These are phyloP conservation scores for Lentinus brumalis DNA, from an alignment of 768 basidiomycete species.

Conservation along the genomic window DNA sequence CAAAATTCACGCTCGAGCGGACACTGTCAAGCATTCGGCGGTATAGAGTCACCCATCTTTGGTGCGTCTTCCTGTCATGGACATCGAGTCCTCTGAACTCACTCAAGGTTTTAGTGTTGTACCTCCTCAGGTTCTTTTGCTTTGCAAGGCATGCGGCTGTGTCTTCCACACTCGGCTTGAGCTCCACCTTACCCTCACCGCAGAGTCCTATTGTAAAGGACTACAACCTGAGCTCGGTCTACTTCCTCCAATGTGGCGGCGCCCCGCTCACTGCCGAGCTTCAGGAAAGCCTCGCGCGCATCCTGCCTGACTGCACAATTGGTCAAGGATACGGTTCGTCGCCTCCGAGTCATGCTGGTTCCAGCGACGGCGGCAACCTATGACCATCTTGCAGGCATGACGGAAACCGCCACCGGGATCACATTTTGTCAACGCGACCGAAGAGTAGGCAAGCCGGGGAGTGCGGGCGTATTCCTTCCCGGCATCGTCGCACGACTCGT, in stretches of 20 bases:
- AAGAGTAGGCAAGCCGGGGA: conserved; percentile 51
- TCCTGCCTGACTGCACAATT: conserved; percentile 25
- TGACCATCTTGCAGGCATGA: conserved; percentile 34
- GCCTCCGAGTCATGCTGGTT: too few species aligned
- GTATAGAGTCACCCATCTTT: conserved; percentile 58
- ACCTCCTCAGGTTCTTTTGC: conserved; percentile 55
- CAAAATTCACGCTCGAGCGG: conserved; percentile 60
- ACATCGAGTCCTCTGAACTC: not conserved
- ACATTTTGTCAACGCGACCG: conserved; percentile 45
- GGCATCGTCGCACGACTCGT: conserved; percentile 59
- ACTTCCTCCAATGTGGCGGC: conserved; percentile 54
- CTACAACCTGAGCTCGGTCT: conserved; percentile 48
- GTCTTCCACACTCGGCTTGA: too few species aligned
- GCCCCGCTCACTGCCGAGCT: conserved; percentile 60
- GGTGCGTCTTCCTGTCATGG: conserved; percentile 12
- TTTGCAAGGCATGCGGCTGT: conserved; percentile 39
- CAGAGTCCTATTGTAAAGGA: conserved; percentile 55
- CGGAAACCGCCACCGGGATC: conserved; percentile 61
- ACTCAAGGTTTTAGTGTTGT: conserved; percentile 43
- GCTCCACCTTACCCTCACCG: too few species aligned
- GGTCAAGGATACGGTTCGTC: conserved; percentile 32
- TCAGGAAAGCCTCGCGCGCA: conserved; percentile 31
- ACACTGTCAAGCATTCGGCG: conserved; percentile 62
- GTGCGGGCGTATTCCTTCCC: conserved; percentile 58
- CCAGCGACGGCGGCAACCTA: too few species aligned